Evolutionary conservation across 2,329 filamentous ascomycete species (phyloP).

Genomic region (Blumeria graminis): DNA sequence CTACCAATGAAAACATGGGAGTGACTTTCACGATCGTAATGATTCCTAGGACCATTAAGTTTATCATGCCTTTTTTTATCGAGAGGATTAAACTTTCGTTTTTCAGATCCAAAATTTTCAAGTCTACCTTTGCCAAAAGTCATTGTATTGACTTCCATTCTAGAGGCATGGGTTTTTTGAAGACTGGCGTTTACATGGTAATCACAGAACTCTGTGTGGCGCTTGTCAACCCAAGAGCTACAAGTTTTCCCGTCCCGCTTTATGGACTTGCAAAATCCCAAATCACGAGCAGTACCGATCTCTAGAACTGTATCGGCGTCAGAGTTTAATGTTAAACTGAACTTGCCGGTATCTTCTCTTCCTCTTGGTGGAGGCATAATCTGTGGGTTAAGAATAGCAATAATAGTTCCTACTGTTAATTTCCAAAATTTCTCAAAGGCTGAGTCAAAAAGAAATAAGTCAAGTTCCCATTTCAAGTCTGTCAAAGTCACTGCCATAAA

Average conservation of each 20-base stretch:
- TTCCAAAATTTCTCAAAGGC: conserved; percentile 91
- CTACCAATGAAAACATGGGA: conserved; percentile 28
- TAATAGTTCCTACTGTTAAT: conserved; percentile 66
- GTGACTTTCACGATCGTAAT: conserved; percentile 33
- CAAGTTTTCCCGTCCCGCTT: conserved; percentile 70
- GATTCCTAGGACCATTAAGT: conserved; percentile 14
- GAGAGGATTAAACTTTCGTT: conserved; percentile 9
- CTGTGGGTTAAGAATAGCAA: conserved; percentile 76
- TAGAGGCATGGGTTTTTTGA: conserved; percentile 37
- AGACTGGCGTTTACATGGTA: conserved; percentile 73
- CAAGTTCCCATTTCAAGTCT: conserved; percentile 74
- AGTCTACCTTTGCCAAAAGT: conserved; percentile 19
- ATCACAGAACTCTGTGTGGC: conserved; percentile 77
- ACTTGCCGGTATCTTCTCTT: conserved; percentile 54
- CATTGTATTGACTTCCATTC: conserved; percentile 61
- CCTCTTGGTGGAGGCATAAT: conserved; percentile 70
- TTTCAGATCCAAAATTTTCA: conserved; percentile 14
- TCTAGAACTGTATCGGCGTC: conserved; percentile 79
- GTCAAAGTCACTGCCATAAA: conserved; percentile 83
- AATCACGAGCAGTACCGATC: conserved; percentile 59
- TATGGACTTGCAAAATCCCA: conserved; percentile 68
- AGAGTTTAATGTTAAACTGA: conserved; percentile 64
- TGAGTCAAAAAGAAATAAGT: conserved; percentile 75
- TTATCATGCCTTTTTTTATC: conserved; percentile 9
- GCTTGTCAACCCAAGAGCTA: conserved; percentile 62